These are phyloP conservation scores for Aspergillus tubingensis DNA, from an alignment of 2,329 filamentous ascomycete species.

Conservation along the genomic window DNA sequence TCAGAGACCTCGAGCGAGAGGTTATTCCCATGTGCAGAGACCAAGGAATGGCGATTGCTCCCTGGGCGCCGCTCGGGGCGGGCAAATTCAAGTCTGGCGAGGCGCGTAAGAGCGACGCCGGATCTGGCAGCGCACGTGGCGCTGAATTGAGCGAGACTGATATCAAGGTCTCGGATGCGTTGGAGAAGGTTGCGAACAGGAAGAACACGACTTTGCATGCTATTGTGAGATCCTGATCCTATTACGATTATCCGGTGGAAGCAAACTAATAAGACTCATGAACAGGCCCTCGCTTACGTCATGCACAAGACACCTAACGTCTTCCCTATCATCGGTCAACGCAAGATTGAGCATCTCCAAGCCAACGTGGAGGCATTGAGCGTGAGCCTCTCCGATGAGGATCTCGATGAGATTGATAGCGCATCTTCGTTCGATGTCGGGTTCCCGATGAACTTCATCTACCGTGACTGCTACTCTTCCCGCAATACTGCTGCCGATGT, in stretches of 20 bases:
- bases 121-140: background rate
- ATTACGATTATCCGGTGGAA: no score
- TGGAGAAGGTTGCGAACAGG: slow-evolving; percentile 12
- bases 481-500: slow-evolving; percentile 12
- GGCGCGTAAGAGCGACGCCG: background rate
- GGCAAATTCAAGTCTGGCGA: slow-evolving; percentile 13
- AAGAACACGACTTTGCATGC: slow-evolving; percentile 10
- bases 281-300: slow-evolving; percentile 52
- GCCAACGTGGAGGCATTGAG: slow-evolving; percentile 59
- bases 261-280: background rate
- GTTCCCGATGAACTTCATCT: slow-evolving; percentile 33
- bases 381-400: slow-evolving; percentile 53
- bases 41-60: slow-evolving; percentile 17
- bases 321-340: slow-evolving; percentile 56
- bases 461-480: slow-evolving; percentile 9
- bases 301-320: slow-evolving; percentile 56
- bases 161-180: slow-evolving; percentile 11
- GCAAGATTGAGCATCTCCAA: slow-evolving; percentile 55
- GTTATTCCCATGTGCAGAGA: slow-evolving; percentile 16
- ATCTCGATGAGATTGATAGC: slow-evolving; percentile 58
- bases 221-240: background rate
- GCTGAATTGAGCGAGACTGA: slow-evolving; percentile 9
- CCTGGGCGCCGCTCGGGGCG: slow-evolving; percentile 12
- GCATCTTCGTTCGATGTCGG: slow-evolving; percentile 56
- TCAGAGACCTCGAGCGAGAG: slow-evolving; percentile 14